phyloP scores from a whole-genome alignment of 371 early-diverging fungal genomes.

The Mucor sp. region DNA sequence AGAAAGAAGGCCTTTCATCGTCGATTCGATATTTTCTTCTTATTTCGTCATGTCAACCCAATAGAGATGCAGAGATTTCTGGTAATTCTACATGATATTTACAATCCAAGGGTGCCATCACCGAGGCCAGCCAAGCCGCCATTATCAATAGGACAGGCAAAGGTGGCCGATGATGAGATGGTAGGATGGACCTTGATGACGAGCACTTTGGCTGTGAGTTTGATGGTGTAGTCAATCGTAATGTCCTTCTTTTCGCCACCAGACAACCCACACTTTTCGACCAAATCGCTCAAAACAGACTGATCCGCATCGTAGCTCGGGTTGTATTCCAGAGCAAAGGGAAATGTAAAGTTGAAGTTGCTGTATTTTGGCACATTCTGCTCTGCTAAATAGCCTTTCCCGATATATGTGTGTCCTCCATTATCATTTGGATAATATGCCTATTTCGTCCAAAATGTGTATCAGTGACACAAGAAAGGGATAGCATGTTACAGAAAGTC shows the following conservation, averaged over 20 bases:
- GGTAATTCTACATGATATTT: constrained; percentile 1
- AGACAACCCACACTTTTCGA: constrained; percentile 47
- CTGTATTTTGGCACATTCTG: constrained; percentile 44
- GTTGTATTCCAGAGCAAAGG: constrained; percentile 49
- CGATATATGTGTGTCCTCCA: constrained; percentile 37
- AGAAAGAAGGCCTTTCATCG: neutral
- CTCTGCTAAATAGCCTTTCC: constrained; percentile 44
- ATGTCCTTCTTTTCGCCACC: constrained; percentile 32
- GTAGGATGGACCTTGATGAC: constrained; percentile 43
- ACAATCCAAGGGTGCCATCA: constrained; percentile 17
- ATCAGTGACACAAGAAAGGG: constrained; percentile 7
- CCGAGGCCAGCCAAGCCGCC: constrained; percentile 18
- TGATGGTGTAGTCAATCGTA: constrained; percentile 38
- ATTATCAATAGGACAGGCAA: constrained; percentile 43
- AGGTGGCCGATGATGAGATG: constrained; percentile 31
- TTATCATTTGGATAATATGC: constrained; percentile 46
- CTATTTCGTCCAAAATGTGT: constrained; percentile 22
- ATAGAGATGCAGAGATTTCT: neutral
- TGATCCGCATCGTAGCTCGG: constrained; percentile 34
- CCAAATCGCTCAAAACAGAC: constrained; percentile 46
- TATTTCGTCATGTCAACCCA: neutral
- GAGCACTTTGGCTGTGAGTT: constrained; percentile 35
- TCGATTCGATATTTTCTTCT: neutral
- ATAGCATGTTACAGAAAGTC: constrained; percentile 1
- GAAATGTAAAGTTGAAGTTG: constrained; percentile 46